Conservation (phyloP, 78 protist species). For the Bodo saltans region DNA sequence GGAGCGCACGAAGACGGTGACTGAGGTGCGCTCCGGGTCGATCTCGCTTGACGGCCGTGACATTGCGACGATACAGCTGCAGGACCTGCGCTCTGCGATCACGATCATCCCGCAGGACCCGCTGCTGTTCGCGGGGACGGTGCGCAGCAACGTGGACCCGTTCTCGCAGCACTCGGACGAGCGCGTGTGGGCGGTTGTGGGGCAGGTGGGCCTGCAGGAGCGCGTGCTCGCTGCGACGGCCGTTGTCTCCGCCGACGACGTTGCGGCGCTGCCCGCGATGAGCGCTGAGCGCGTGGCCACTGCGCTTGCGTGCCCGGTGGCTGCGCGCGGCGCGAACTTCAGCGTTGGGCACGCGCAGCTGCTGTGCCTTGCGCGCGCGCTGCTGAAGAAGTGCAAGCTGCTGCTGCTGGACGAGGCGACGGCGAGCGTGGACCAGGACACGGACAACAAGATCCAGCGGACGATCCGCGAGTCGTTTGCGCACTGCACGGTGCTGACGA, state of each 20-base stretch:
- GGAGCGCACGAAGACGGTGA: too few relatives aligned
- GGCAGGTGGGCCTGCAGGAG: conserved; percentile 4
- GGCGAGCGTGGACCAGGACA: too few relatives aligned
- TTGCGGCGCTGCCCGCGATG: too few relatives aligned
- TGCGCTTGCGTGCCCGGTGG: conserved; percentile 14
- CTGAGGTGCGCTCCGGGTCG: conserved; percentile 38
- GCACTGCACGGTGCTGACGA: conserved; percentile 51
- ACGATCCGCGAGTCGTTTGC: too few relatives aligned
- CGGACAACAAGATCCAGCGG: too few relatives aligned
- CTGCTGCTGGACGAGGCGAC: too few relatives aligned
- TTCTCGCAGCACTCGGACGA: not conserved
- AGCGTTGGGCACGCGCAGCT: conserved; percentile 85
- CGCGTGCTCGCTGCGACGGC: not conserved
- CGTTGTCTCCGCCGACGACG: not conserved
- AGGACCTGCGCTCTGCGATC: conserved; percentile 48
- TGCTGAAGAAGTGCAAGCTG: conserved; percentile 30
- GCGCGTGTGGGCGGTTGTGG: conserved; percentile 58
- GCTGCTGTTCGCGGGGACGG: conserved; percentile 53
- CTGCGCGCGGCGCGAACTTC: conserved; percentile 52
- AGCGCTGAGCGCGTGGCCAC: conserved; percentile 2
- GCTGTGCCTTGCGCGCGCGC: conserved; percentile 81
- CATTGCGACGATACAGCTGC: conserved; percentile 12
- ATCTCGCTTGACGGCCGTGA: conserved; percentile 51
- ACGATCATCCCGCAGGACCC: conserved; percentile 76
- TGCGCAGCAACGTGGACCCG: conserved; percentile 52